Evolutionary conservation across 1,284 basidiomycete species (phyloP).

Genomic region (Leccinum subrobustum): DNA sequence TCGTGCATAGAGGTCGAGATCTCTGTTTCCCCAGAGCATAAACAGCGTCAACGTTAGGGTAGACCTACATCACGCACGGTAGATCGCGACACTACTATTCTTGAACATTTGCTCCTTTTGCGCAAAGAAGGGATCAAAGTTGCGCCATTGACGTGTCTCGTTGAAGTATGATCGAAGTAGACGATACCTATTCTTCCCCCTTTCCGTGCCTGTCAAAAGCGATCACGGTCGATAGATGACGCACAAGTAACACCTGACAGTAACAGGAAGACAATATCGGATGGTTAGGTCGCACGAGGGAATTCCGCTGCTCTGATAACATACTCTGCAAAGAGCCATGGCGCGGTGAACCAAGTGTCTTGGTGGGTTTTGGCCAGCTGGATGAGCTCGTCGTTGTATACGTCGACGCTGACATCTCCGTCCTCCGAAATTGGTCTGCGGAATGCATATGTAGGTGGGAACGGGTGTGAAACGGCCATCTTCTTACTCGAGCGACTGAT

Average conservation of each 20-base stretch:
- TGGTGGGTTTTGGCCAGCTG: conserved; percentile 48
- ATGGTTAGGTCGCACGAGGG: background rate
- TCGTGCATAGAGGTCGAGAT: conserved; percentile 70
- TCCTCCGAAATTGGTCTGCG: conserved; percentile 69
- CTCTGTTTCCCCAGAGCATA: conserved; percentile 39
- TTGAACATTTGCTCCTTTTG: conserved; percentile 86
- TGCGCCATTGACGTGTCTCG: conserved; percentile 68
- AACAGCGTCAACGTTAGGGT: background rate
- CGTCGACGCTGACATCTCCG: conserved; percentile 61
- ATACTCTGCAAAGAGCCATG: conserved; percentile 94
- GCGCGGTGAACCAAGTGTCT: conserved; percentile 87
- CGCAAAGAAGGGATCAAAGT: conserved; percentile 82
- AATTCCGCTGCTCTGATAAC: conserved; percentile 23
- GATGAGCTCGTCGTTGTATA: conserved; percentile 76
- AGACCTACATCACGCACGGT: conserved; percentile 46
- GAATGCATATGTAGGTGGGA: background rate
- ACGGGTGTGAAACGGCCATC: background rate
- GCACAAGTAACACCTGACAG: conserved; percentile 61
- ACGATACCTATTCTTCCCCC: conserved; percentile 64
- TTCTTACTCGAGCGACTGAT: conserved; percentile 70
- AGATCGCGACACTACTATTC: conserved; percentile 76
- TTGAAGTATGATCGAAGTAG: conserved; percentile 77
- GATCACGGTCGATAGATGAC: conserved; percentile 18
- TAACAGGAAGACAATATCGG: background rate
- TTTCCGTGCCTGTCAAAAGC: background rate